Evolutionary conservation across 1,139 yeast genomes (phyloP).

Genomic region (Candida sp.): DNA sequence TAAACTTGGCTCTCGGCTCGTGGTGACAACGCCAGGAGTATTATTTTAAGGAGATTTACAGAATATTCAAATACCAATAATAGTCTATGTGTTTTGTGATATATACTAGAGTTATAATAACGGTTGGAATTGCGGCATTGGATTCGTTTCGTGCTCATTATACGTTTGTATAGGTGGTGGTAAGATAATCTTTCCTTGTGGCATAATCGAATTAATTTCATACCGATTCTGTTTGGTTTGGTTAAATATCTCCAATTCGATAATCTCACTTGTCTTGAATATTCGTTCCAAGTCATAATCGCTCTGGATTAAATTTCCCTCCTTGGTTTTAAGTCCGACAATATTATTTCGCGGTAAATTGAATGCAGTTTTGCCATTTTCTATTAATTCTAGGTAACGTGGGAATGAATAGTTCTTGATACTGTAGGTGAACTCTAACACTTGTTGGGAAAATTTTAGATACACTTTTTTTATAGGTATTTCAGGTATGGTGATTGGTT

Average conservation of each 20-base stretch:
- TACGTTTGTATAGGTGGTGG: constrained; percentile 15
- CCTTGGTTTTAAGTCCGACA: constrained; percentile 16
- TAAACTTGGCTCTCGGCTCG: no score
- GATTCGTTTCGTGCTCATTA: constrained; percentile 23
- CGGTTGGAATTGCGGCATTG: constrained; percentile 38
- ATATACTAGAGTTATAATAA: constrained; percentile 19
- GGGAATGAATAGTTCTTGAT: constrained; percentile 64
- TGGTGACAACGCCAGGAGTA: no score
- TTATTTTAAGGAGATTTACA: no score
- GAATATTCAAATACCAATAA: no score
- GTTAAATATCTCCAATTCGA: constrained; percentile 35
- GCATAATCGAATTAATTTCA: constrained; percentile 29
- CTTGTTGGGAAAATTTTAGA: constrained; percentile 38
- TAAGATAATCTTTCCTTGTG: constrained; percentile 12
- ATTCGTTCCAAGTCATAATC: constrained; percentile 36
- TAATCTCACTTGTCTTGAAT: constrained; percentile 22
- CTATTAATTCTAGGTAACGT: constrained; percentile 59
- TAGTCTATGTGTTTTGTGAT: background rate
- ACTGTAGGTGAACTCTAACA: constrained; percentile 59
- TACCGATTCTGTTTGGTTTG: constrained; percentile 29
- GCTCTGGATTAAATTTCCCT: constrained; percentile 22
- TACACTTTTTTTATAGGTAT: constrained; percentile 21
- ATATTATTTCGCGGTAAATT: constrained; percentile 29
- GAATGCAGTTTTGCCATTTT: constrained; percentile 70
- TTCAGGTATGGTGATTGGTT: constrained; percentile 1